Evolutionary conservation across 2,329 filamentous ascomycete species (phyloP), one percentile per base, ranked within the genome.

Genomic region (Phialophora macrospora): DNA sequence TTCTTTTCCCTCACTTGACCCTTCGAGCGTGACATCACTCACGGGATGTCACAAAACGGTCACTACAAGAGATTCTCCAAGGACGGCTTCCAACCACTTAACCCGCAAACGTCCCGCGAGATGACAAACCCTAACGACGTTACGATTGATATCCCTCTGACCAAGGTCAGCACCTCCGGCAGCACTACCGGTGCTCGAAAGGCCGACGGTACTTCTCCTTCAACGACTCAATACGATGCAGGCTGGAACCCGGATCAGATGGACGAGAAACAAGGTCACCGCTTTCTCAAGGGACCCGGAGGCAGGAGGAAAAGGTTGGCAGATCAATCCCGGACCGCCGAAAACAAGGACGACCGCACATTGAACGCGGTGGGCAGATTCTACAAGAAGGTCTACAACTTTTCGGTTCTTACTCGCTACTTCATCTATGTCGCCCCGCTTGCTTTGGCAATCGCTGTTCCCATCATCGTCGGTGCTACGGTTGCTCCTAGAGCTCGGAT

Each of bases 341-440:
- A 74, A 64, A 71, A 72, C 28, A 74, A 78, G 8, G 83, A 85
- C 60, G 83, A 87, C 70, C 83, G 85, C 64, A 84, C 80, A 1
- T 71, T 88, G 68, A 88, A 82, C 49, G 79, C 79, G 56, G 84
- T 88, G 80, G 87, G 87, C 57, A 81, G 79, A 67, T 74, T 89
- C 62, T 89, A 89, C 77, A 80, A 81, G 72, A 85, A 84, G 72
- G 81, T 89, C 61, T 77, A 87, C 70, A 83, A 88, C 72, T 88
- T 85, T 76, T 88, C 85, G 62, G 83, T 88, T 67, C 71, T 89
- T 71, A 88, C 86, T 55, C 81, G 87, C 55, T 89, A 89, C 73
- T 80, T 88, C 73, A 80, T 88, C 67, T 89, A 88, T 71, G 84
- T 89, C 28, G 74, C 83, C 26, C 87, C 87, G 0, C 66, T 89